Conservation (phyloP, 2,329 filamentous ascomycete species). For the Ceratocystis harringtonii region DNA sequence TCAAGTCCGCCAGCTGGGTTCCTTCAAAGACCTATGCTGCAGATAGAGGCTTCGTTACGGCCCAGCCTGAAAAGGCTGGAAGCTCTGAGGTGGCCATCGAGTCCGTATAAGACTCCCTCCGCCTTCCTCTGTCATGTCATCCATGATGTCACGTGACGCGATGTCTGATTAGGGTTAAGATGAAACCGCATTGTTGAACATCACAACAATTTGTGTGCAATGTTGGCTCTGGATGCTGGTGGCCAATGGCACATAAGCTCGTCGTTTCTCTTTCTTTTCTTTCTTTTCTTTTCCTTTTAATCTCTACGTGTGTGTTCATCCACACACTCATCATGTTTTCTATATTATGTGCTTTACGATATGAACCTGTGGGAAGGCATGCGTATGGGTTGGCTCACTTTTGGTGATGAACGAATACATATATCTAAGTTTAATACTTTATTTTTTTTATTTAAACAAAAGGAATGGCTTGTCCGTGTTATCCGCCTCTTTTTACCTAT, state of each 20-base stretch:
- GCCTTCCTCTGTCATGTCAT: no score
- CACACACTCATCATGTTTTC: not conserved
- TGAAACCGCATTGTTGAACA: not conserved
- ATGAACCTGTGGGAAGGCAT: not conserved
- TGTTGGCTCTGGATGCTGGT: not conserved
- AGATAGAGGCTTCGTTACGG: conserved; percentile 21
- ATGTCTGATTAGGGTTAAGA: not conserved
- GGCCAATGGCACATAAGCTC: not conserved
- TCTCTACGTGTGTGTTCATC: not conserved
- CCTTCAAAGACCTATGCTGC: conserved; percentile 54
- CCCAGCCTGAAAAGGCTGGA: conserved; percentile 10
- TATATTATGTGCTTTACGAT: not conserved
- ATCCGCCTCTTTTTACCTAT: not conserved
- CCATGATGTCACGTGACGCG: not conserved
- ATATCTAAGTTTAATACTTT: not conserved
- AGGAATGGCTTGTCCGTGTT: not conserved
- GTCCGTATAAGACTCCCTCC: not conserved
- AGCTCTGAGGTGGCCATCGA: conserved; percentile 1
- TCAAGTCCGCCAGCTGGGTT: conserved; percentile 62
- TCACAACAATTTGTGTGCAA: not conserved
- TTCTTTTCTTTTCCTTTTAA: not conserved
- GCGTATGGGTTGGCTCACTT: not conserved
- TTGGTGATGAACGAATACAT: not conserved
- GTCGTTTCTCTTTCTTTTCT: not conserved
- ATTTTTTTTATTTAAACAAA: not conserved